phyloP scores from a whole-genome alignment of 2,329 filamentous ascomycete genomes.

The Xylaria hypoxylon region DNA sequence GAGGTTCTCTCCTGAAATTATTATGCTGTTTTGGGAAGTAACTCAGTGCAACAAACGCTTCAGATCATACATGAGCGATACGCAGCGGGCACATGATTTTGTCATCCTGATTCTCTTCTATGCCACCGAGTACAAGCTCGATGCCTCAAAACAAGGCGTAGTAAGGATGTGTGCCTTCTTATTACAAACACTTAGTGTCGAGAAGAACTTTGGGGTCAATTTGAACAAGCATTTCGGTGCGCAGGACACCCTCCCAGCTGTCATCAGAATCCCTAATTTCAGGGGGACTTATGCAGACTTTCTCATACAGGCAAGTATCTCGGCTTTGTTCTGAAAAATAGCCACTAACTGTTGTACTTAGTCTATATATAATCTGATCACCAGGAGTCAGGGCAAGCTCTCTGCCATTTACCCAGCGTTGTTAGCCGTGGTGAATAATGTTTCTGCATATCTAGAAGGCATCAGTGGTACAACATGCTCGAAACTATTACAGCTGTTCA shows the following conservation, averaged over 20 bases:
- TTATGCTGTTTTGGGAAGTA: constrained; percentile 97
- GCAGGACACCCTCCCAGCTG: constrained; percentile 85
- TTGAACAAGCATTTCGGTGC: constrained; percentile 90
- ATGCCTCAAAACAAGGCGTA: constrained; percentile 88
- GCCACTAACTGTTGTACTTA: constrained; percentile 53
- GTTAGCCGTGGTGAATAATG: constrained; percentile 92
- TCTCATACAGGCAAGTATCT: constrained; percentile 78
- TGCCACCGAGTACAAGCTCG: constrained; percentile 87
- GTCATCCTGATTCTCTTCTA: constrained; percentile 92
- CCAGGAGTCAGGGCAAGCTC: constrained; percentile 88
- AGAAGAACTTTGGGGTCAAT: constrained; percentile 88
- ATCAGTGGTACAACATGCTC: constrained; percentile 80
- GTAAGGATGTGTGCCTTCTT: constrained; percentile 98
- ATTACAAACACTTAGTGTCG: constrained; percentile 92
- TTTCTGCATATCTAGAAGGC: constrained; percentile 84
- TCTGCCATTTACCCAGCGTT: constrained; percentile 93
- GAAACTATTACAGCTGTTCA: constrained; percentile 87
- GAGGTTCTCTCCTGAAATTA: constrained; percentile 92
- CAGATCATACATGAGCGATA: constrained; percentile 95
- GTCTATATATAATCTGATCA: constrained; percentile 93
- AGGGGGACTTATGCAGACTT: constrained; percentile 93
- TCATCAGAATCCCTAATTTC: constrained; percentile 86
- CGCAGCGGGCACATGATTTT: constrained; percentile 92
- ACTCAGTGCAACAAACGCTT: constrained; percentile 98
- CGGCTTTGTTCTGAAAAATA: constrained; percentile 42